Evolutionary conservation across 129 eudicot species (phyloP).

Genomic region (Arctium lappa): DNA sequence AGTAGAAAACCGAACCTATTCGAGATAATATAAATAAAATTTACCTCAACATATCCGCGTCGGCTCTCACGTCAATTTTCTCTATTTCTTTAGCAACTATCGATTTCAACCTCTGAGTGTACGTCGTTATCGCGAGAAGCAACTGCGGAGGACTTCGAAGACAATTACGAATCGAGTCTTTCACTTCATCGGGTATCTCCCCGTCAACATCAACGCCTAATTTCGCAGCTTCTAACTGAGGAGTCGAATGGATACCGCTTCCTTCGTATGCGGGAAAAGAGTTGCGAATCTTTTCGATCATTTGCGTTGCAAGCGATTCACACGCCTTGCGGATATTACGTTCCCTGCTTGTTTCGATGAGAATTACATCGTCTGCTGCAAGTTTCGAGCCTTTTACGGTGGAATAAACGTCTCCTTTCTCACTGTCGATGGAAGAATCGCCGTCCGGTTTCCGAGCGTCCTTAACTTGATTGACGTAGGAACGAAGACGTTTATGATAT

Average conservation of each 20-base stretch:
- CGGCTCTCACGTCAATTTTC: slow-evolving; percentile 93
- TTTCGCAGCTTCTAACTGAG: slow-evolving; percentile 75
- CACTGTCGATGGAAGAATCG: slow-evolving; percentile 47
- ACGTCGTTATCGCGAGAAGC: slow-evolving; percentile 74
- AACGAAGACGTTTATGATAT: slow-evolving; percentile 82
- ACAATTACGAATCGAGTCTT: slow-evolving; percentile 55
- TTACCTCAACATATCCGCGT: slow-evolving; percentile 93
- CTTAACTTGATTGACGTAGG: slow-evolving; percentile 83
- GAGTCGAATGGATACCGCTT: slow-evolving; percentile 69
- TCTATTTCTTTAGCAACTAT: slow-evolving; percentile 72
- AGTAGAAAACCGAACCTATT: not conserved
- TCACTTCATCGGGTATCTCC: slow-evolving; percentile 68
- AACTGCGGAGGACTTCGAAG: slow-evolving; percentile 69
- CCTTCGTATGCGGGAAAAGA: slow-evolving; percentile 98
- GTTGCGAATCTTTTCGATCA: slow-evolving; percentile 73
- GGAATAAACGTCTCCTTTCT: slow-evolving; percentile 68
- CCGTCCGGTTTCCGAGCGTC: slow-evolving; percentile 56
- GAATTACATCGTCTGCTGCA: slow-evolving; percentile 61
- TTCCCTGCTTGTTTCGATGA: slow-evolving; percentile 78
- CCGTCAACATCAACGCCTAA: slow-evolving; percentile 76
- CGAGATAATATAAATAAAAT: not conserved
- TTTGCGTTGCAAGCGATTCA: slow-evolving; percentile 64
- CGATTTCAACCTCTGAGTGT: slow-evolving; percentile 66
- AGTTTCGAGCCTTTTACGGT: slow-evolving; percentile 78
- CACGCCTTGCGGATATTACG: slow-evolving; percentile 77